A percentile compares a stretch with the other conserved stretches of the same genome.
Conservation (phyloP, 768 basidiomycete species). For the Russula earlei region DNA sequence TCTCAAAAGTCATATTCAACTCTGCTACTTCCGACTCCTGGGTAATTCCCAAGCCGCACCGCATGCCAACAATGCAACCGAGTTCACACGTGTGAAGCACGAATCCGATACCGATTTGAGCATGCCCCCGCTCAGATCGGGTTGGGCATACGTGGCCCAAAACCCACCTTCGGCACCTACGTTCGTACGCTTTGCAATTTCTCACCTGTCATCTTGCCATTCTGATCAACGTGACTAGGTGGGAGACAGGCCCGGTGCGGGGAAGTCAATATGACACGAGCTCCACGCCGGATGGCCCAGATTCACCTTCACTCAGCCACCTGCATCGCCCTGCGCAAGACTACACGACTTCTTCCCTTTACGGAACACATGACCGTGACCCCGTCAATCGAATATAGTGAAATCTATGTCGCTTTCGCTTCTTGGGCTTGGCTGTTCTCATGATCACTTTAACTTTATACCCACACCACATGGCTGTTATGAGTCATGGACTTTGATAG, state of each 20-base stretch:
- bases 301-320: slow-evolving; percentile 3
- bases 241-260: background rate
- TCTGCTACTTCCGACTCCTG: background rate
- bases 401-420: no score
- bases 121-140: background rate
- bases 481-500: no score
- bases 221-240: background rate
- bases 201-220: background rate
- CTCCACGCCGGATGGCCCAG: background rate
- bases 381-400: background rate
- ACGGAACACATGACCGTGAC: background rate
- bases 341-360: background rate
- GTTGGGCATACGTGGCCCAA: slow-evolving; percentile 1
- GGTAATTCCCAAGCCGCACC: background rate
- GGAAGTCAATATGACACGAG: background rate
- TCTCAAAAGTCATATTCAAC: background rate
- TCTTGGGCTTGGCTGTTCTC: background rate
- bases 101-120: slow-evolving; percentile 4
- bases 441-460: no score
- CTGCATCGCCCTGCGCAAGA: background rate
- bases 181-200: background rate
- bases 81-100: background rate
- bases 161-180: background rate
- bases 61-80: background rate
- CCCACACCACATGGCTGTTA: no score